Evolutionary conservation across 1,284 basidiomycete species (phyloP).

Genomic region (Ceratobasidium sp.): DNA sequence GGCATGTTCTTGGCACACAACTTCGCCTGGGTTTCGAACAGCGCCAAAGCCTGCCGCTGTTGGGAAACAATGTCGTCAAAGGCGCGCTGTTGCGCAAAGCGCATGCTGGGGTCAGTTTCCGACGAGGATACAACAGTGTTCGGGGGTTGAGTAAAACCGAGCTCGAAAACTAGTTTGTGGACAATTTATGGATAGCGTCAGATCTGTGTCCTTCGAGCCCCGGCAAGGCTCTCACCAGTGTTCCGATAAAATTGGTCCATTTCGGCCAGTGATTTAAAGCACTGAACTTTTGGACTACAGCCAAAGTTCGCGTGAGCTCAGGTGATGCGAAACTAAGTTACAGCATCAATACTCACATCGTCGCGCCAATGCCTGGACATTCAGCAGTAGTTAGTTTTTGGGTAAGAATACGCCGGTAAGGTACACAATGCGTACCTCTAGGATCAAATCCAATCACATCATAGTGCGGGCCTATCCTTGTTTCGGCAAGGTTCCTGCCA

Average conservation of each 20-base stretch:
- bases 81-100: too few relatives aligned
- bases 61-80: conserved; percentile 57
- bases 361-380: conserved; percentile 6
- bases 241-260: conserved; percentile 58
- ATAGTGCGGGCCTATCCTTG: not conserved
- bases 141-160: conserved; percentile 8
- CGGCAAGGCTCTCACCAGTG: conserved; percentile 55
- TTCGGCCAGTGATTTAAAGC: conserved; percentile 55
- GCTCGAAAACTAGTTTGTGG: not conserved
- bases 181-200: conserved; percentile 53
- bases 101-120: too few relatives aligned
- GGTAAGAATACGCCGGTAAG: not conserved
- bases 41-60: conserved; percentile 56
- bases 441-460: conserved; percentile 29
- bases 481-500: not conserved
- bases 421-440: not conserved
- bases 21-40: conserved; percentile 58
- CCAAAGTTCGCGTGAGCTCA: not conserved
- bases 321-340: too few relatives aligned
- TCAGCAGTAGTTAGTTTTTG: too few relatives aligned
- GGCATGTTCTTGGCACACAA: conserved; percentile 58
- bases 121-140: conserved; percentile 51
- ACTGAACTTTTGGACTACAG: conserved; percentile 57
- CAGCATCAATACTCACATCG: not conserved
- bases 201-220: conserved; percentile 55